Evolutionary conservation across 371 early-diverging fungal species (phyloP).

Genomic region (Apophysomyces ossiformis): DNA sequence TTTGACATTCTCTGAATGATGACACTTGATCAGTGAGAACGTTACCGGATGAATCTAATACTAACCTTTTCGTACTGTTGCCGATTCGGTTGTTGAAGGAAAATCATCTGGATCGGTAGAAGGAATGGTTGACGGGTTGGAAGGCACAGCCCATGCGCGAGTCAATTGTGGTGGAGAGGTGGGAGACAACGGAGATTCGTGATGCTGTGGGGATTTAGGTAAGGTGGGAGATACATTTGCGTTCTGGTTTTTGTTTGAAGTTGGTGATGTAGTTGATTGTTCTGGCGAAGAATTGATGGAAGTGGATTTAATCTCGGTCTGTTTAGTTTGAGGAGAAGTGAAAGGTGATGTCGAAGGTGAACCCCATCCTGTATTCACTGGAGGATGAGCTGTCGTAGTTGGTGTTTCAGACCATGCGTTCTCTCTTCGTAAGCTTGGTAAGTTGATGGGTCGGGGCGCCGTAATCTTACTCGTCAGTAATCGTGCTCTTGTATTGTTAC

Average conservation of each 20-base stretch:
- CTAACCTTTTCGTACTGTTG: conserved; percentile 7
- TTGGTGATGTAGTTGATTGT: conserved; percentile 13
- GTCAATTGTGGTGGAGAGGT: conserved; percentile 20
- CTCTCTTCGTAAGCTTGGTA: conserved; percentile 52
- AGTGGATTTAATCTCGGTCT: conserved; percentile 11
- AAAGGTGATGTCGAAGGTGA: conserved; percentile 28
- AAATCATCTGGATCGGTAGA: conserved; percentile 24
- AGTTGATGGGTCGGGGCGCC: conserved; percentile 54
- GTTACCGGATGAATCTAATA: background rate
- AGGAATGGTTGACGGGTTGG: conserved; percentile 3
- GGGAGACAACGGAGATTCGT: conserved; percentile 12
- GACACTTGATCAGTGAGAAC: background rate
- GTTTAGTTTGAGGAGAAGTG: conserved; percentile 20
- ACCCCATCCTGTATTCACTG: conserved; percentile 38
- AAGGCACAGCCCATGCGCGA: conserved; percentile 33
- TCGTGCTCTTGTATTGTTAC: conserved; percentile 34
- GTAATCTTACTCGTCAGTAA: conserved; percentile 44
- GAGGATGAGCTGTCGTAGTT: conserved; percentile 22
- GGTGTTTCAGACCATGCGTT: conserved; percentile 32
- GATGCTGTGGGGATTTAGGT: conserved; percentile 15
- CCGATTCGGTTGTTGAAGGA: conserved; percentile 37
- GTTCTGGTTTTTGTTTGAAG: conserved; percentile 2
- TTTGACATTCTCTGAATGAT: conserved; percentile 3
- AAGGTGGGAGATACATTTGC: conserved; percentile 6
- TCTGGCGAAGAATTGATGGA: conserved; percentile 11